Percentiles rank a stretch among this genome's conserved stretches.
phyloP scores from a whole-genome alignment of 2,329 filamentous ascomycete genomes.

The Colletotrichum cuscutae region DNA sequence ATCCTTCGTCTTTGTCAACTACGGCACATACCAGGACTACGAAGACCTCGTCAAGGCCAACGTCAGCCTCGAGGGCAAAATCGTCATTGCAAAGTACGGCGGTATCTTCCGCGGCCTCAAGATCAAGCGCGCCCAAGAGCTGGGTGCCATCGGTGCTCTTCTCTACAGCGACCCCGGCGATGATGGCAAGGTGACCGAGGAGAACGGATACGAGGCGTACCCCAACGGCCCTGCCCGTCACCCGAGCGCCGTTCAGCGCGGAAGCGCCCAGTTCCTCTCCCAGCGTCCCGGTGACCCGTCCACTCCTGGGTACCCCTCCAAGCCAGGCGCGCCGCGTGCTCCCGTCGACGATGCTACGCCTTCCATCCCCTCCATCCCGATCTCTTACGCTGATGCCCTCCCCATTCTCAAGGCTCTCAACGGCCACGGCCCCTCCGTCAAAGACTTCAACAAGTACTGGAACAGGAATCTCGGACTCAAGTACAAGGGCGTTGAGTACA shows the following conservation, averaged over 20 bases:
- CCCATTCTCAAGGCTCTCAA: slow-evolving; percentile 92
- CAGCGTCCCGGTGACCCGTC: slow-evolving; percentile 78
- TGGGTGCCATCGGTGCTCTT: slow-evolving; percentile 87
- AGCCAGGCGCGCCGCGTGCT: slow-evolving; percentile 83
- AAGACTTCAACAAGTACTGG: slow-evolving; percentile 80
- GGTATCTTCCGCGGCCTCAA: slow-evolving; percentile 90
- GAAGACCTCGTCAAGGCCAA: slow-evolving; percentile 82
- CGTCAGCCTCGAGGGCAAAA: slow-evolving; percentile 82
- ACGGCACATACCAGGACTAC: slow-evolving; percentile 87
- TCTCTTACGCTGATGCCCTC: slow-evolving; percentile 87
- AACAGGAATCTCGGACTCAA: slow-evolving; percentile 74
- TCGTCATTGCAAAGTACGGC: slow-evolving; percentile 88
- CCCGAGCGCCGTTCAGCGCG: slow-evolving; percentile 89
- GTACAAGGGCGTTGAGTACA: slow-evolving; percentile 87
- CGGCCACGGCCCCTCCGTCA: slow-evolving; percentile 82
- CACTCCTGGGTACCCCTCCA: slow-evolving; percentile 92
- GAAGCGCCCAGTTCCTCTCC: slow-evolving; percentile 85
- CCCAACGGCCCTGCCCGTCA: slow-evolving; percentile 89
- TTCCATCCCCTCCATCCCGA: slow-evolving; percentile 88
- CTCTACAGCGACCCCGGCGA: slow-evolving; percentile 92
- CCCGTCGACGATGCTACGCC: slow-evolving; percentile 78
- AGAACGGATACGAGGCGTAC: slow-evolving; percentile 82
- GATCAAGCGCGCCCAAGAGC: slow-evolving; percentile 89
- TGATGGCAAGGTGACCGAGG: slow-evolving; percentile 83
- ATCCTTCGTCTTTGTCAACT: slow-evolving; percentile 89